These are phyloP conservation scores for Fraxinus anomala DNA, from an alignment of 257 asterid genomes.

Conservation along the genomic window DNA sequence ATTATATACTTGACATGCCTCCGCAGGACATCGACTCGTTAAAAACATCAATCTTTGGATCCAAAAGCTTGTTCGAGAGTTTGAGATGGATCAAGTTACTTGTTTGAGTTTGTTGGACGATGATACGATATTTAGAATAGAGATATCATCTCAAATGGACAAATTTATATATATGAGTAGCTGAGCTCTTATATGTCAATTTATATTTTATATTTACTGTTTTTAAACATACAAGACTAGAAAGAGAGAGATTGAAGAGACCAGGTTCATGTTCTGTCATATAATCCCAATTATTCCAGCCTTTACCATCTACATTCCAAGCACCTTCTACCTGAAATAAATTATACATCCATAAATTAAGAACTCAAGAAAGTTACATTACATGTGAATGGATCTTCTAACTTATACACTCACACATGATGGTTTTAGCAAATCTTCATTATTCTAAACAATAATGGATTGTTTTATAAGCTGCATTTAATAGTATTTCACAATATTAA, in stretches of 20 bases:
- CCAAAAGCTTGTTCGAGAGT: not conserved
- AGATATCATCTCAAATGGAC: not conserved
- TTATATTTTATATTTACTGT: not conserved
- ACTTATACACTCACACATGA: no score
- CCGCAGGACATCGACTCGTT: no score
- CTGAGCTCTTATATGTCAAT: not conserved
- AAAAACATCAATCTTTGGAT: no score
- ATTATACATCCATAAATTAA: no score
- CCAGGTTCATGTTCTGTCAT: not conserved
- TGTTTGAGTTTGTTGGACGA: not conserved
- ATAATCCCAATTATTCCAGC: not conserved
- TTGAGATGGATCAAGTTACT: no score
- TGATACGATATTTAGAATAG: not conserved
- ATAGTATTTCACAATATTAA: no score
- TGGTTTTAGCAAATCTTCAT: no score
- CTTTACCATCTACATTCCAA: not conserved
- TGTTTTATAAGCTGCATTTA: no score
- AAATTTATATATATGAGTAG: not conserved
- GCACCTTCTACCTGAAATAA: conserved; percentile 1
- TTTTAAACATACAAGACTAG: not conserved
- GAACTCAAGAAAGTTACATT: no score
- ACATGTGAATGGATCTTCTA: no score
- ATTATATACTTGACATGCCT: no score
- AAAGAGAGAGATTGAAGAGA: not conserved
- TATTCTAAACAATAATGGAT: no score